Base-by-base conservation (phyloP, 805 yeast species). In the Lipomyces japonicus region DNA sequence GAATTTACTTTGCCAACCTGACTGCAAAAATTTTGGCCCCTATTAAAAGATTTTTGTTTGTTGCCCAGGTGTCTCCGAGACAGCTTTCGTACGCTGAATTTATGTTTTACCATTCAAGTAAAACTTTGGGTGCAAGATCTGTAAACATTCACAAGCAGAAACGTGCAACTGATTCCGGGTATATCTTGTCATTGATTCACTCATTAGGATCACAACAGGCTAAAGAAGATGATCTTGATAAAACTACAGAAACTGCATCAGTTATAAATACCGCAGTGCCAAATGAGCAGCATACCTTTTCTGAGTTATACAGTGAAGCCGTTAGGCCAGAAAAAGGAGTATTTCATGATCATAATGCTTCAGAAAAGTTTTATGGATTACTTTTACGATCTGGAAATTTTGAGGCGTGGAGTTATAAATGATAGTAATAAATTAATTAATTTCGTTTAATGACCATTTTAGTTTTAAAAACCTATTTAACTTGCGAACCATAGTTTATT, bases 11-110 rank as follows among this genome's bases (percentile, higher is more conserved):
- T 39, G 53, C 56, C n/a, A 42, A 40, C n/a, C 39, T 54, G 31
- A 54, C 58, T n/a, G 57, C 50, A 14, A 46, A 40, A 39, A 47
- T 54, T 2, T 36, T 54, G 41, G 50, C 56, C 5, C 58, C 58
- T 2, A 42, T 54, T 3, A 46, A 44, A 40, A 49, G 56, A 38
- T 54, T 32, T 35, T 28, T 53, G 26, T 53, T 39, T 26, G 57
- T 53, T 7, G 45, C 54, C n/a, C 48, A 46, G 42, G 34, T 30
- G n/a, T 42, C 57, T 18, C 42, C 57, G 7, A 39, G 39, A 21
- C 39, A 46, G 25, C 50, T 53, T 25, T 42, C 53, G 16, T 53
- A 45, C 34, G 46, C 57, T 3, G 55, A 46, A 28, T 53, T 50
- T 42, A 53, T 53, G 41, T 46, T 46, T 22, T 41, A 45, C n/a